Evolutionary conservation across 2,329 filamentous ascomycete genomes (phyloP), one percentile per base, ranked within the genome.

Genomic region (Thermothelomyces thermophilus): DNA sequence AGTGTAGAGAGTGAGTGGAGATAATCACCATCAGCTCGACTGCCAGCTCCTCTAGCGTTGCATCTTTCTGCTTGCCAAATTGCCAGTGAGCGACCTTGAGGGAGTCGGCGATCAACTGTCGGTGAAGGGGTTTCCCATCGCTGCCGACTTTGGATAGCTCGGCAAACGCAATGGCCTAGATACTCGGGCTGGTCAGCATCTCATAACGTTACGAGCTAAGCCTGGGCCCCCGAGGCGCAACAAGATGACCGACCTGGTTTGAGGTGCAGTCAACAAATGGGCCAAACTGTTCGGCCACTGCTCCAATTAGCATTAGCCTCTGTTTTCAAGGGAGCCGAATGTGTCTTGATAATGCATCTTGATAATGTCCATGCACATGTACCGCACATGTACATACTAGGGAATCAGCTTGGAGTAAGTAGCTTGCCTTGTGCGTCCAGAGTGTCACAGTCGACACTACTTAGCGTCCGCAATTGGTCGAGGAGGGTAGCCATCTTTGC

Each of bases 211-310:
- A n/a, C 8, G 7, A n/a, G n/a, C n/a, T n/a, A n/a, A n/a, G n/a
- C n/a, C n/a, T n/a, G n/a, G n/a, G n/a, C 19, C 62, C 20, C n/a
- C 8, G 20, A 13, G 9, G 13, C 16, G 20, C 5, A 1, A 35
- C 16, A 49, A 16, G 8, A 34, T 28, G 20, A 41, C 56, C 49
- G 56, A 74, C 74, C 63, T 78, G 75, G 48, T 78, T 78, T 1
- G 75, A 77, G 17, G 75, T 79, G 53, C 73, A 77, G 55, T 78
- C 74, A 5, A 69, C 64, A 50, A 77, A 79, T 1, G 72, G 72
- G 13, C 72, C 74, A 2, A 75, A 57, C 7, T 63, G 57, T 57
- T 65, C 67, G 11, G 71, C 69, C 31, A 76, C 74, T 75, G n/a
- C n/a, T n/a, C n/a, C n/a, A n/a, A 51, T 17, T 8, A 22, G n/a